Percentiles rank a stretch among this genome's conserved stretches.
Conservation (phyloP, 129 eudicot species). For the Arctium lappa region DNA sequence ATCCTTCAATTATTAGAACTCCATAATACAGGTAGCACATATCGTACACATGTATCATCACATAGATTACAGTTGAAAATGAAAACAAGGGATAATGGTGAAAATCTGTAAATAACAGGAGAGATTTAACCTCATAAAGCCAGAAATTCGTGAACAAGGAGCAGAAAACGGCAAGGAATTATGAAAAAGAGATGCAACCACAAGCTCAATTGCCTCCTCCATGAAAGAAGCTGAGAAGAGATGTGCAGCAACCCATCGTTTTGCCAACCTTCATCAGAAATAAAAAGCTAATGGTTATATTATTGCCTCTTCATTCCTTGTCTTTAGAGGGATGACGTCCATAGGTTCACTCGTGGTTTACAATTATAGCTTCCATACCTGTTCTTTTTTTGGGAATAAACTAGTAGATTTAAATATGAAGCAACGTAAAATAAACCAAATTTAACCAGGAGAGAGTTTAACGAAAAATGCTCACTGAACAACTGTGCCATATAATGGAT, state of each 20-base stretch:
- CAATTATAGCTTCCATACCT: not conserved
- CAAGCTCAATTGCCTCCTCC: conserved; percentile 81
- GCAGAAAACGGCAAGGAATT: conserved; percentile 71
- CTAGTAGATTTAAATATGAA: not conserved
- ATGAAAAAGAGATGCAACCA: conserved; percentile 74
- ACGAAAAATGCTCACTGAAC: conserved; percentile 52
- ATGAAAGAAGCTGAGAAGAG: conserved; percentile 65
- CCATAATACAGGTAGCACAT: not conserved
- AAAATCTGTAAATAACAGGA: not conserved
- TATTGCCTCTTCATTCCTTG: not conserved
- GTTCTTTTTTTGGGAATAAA: not conserved
- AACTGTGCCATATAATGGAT: conserved; percentile 69
- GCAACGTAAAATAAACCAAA: not conserved
- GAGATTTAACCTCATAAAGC: conserved; percentile 65
- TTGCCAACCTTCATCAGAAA: conserved; percentile 58
- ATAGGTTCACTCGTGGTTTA: not conserved
- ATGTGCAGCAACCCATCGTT: conserved; percentile 95
- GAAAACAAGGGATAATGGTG: not conserved
- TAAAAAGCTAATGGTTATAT: not conserved
- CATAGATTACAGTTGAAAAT: not conserved
- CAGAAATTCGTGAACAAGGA: conserved; percentile 77
- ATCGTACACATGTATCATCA: not conserved
- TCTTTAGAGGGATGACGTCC: not conserved
- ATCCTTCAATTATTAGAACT: not conserved
- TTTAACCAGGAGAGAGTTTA: not conserved